Conservation (phyloP, 208 protist genomes). For the Acanthamoeba lenticulata region DNA sequence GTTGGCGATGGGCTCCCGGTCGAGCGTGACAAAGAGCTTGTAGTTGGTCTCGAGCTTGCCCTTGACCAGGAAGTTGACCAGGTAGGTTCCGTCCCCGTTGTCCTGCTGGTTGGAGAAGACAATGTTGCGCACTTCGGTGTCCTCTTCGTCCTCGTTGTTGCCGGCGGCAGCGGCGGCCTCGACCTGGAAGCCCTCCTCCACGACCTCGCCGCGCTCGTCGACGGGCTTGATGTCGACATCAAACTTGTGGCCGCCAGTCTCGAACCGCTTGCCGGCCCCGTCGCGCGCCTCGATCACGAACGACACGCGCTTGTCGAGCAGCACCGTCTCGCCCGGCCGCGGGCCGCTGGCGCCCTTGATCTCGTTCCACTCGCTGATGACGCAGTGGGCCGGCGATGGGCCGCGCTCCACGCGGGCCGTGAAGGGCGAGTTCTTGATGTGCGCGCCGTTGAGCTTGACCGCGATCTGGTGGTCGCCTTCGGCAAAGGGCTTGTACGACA, state of each 20-base stretch:
- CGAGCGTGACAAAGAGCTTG: constrained; percentile 49
- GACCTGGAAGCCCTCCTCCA: constrained; percentile 55
- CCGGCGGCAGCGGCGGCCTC: not conserved
- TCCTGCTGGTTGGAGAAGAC: constrained; percentile 47
- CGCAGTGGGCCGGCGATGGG: constrained; percentile 8
- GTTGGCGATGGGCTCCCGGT: constrained; percentile 8
- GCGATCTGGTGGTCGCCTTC: constrained; percentile 27
- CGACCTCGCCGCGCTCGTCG: not conserved
- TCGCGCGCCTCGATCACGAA: constrained; percentile 56
- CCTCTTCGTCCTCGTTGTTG: not conserved
- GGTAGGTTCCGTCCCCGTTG: constrained; percentile 45
- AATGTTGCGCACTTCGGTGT: constrained; percentile 17
- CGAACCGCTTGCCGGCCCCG: constrained; percentile 1
- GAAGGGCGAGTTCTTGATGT: constrained; percentile 47
- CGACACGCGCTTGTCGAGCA: constrained; percentile 31
- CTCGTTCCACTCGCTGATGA: constrained; percentile 32
- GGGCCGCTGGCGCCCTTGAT: not conserved
- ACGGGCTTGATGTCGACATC: constrained; percentile 29
- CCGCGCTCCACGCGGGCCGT: constrained; percentile 30
- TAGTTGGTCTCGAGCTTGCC: constrained; percentile 24
- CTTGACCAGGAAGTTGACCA: constrained; percentile 53
- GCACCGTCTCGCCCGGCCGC: not conserved
- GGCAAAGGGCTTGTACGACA: constrained; percentile 57
- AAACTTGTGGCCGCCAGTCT: constrained; percentile 11
- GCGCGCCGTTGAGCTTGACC: constrained; percentile 46